These are phyloP conservation scores for Dendrobium officinale DNA, from an alignment of 106 monocot species.

Conservation along the genomic window DNA sequence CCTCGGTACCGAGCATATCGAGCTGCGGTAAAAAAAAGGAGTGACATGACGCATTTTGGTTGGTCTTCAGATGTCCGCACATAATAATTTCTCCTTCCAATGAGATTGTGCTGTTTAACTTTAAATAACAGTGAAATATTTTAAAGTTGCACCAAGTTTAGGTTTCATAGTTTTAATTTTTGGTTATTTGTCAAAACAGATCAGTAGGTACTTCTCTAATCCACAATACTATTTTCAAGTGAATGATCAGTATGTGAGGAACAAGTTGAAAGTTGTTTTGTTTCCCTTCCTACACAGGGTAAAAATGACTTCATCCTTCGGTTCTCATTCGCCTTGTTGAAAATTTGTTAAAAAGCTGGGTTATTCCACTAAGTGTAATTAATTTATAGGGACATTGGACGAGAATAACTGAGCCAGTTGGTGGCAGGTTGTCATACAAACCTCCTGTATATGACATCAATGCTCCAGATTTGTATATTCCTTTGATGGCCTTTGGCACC, in stretches of 20 bases:
- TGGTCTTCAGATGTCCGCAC: no score
- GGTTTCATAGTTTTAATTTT: not conserved
- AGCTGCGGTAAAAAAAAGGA: no score
- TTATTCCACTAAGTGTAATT: not conserved
- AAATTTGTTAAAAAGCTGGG: not conserved
- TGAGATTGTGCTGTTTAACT: not conserved
- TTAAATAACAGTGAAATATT: not conserved
- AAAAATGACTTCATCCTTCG: not conserved
- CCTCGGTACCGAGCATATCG: no score
- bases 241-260: constrained; percentile 23
- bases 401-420: constrained; percentile 34
- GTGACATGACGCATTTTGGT: no score
- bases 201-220: constrained; percentile 35
- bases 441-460: constrained; percentile 34
- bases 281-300: constrained; percentile 37
- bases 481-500: constrained; percentile 40
- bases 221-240: constrained; percentile 34
- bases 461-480: constrained; percentile 32
- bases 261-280: constrained; percentile 23
- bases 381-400: constrained; percentile 33
- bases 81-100: not conserved
- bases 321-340: not conserved
- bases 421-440: constrained; percentile 38
- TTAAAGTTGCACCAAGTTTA: not conserved
- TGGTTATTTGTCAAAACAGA: constrained; percentile 17